Evolutionary conservation across 164 flowering plant species (phyloP).

Genomic region (Cinnamomum chago): DNA sequence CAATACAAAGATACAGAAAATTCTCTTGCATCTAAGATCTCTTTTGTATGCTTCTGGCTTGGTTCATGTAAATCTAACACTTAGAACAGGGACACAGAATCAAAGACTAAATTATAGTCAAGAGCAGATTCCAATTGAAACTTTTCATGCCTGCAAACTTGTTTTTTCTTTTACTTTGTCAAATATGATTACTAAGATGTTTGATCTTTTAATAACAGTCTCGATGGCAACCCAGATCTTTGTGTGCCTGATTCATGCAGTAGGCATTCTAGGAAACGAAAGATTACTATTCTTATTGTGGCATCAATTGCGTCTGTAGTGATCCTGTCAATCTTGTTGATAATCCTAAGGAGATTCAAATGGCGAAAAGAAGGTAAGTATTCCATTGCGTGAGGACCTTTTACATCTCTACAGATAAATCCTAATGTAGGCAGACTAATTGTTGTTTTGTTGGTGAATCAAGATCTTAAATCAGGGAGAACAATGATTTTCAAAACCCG

Average conservation of each 20-base stretch:
- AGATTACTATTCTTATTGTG: too few species aligned
- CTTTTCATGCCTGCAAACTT: too few species aligned
- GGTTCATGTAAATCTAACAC: too few species aligned
- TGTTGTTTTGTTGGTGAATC: not conserved
- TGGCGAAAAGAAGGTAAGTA: not conserved
- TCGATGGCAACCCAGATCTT: not conserved
- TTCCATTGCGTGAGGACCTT: not conserved
- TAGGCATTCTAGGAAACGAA: not conserved
- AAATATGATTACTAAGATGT: too few species aligned
- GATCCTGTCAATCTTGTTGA: not conserved
- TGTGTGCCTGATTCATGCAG: not conserved
- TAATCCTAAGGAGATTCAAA: not conserved
- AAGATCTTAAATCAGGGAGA: too few species aligned
- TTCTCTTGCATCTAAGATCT: too few species aligned
- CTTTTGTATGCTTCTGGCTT: too few species aligned
- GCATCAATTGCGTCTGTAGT: not conserved
- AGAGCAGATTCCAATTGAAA: too few species aligned
- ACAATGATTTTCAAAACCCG: not conserved
- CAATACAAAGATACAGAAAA: too few species aligned
- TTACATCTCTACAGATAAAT: not conserved
- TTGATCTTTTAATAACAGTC: not conserved
- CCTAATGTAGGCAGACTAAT: not conserved
- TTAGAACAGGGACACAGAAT: too few species aligned
- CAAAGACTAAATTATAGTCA: too few species aligned
- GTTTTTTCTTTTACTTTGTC: too few species aligned